Evolutionary conservation across 768 basidiomycete genomes (phyloP), one percentile per base, ranked within the genome.

Genomic region (Lepiota venenata): DNA sequence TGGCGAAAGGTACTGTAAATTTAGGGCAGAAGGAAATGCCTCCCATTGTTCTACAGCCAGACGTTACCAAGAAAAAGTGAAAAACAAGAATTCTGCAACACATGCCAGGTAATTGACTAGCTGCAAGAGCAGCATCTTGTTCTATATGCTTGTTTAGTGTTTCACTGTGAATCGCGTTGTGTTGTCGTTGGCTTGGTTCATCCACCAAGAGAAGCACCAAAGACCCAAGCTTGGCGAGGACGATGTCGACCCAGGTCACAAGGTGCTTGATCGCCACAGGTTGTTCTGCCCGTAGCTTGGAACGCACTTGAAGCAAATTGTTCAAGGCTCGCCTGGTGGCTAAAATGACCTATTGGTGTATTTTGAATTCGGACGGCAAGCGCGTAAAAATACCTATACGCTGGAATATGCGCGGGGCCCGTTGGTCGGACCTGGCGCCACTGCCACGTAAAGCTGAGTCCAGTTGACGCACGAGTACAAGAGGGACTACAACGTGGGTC

Each of bases 51-150:
- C 88, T 87, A 61, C 10, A 39, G 40, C 10, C n/a, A 38, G 14
- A 25, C 2, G 32, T 43, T 9, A 47, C 21, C 4, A 38, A 14
- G 20, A 21, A 18, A 22, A 27, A 16, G 21, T 16, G 46, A 16
- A 12, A 2, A 42, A 12, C 8, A 52, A 41, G 38, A 39, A 14
- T 40, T 7, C 21, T 40, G 7, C 29, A 29, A 25, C 40, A 52
- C 61, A 56, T 66, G 84, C 88, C 76, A 55, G 89, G 88, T n/a
- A 91, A 69, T 58, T 90, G 87, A 20, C 77, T 69, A 4, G 85
- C 83, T 38, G 85, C 86, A 38, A 76, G 74, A 27, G 88, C 63
- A 51, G 66, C 69, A 55, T 83, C 79, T 15, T 81, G 74, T 38
- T 80, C 74, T 52, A 70, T 71, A 49, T 80, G 79, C n/a, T 46